Evolutionary conservation across 495 filamentous ascomycete genomes (phyloP), one percentile per base, ranked within the genome.

Genomic region (Pseudoneurospora amorphoporcata): DNA sequence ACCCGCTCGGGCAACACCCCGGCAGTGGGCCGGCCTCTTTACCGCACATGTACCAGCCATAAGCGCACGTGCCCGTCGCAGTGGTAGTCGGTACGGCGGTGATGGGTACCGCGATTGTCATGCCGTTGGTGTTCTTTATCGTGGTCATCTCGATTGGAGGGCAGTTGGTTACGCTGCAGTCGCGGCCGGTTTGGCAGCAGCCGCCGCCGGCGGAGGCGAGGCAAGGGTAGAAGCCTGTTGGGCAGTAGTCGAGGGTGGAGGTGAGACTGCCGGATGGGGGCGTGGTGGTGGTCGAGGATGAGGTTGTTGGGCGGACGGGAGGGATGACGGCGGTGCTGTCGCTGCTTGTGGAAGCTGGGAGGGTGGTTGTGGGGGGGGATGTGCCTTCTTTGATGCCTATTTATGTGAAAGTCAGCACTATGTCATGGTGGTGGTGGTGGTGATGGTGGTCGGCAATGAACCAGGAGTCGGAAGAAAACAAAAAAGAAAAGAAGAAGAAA

Each of bases 1-100:
- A 95, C 23, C 92, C 92, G 32, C 73, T 82, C 4, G 93, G 93
- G 84, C 94, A 97, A 77, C 94, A 97, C 8, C 94, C 94, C 0
- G 90, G 87, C 0, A 83, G 83, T 14, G 83, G 86, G 6, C 87
- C 88, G 0, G 87, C 88, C 71, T 77, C 79, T 1, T 40, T 69
- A 19, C 81, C 81, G 75, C 94, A 97, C 47, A 84, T 86, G 71
- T 88, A 92, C 94, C 94, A 97, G 3, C 94, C 94, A 32, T 70
- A 80, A 0, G 93, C 92, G 74, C 94, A 97, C 37, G 78, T 82
- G 10, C 84, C 81, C 8, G 79, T 79, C 0, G 79, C 73, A 29
- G 38, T 73, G 0, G 23, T 79, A 76, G 39, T 78, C 80, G 23
- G 82, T 73, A 23, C 82, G 77, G 40, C 84, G 76, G 16, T 82